These are phyloP conservation scores for Nicotiana obtusifolia DNA, from an alignment of 257 asterid species.

Conservation along the genomic window DNA sequence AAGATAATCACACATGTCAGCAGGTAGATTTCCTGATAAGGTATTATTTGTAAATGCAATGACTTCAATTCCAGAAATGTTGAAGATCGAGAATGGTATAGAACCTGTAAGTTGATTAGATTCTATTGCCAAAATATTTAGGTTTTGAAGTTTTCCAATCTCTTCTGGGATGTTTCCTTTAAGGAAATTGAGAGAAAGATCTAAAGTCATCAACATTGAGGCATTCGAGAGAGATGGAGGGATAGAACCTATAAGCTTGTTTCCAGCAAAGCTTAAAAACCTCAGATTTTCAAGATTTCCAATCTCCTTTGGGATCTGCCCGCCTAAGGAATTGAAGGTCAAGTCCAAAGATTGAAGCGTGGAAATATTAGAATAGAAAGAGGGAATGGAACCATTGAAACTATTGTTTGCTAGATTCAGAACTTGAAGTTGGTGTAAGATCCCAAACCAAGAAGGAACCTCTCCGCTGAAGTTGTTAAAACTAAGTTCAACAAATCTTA, in stretches of 20 bases:
- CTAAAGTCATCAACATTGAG: neutral
- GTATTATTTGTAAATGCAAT: neutral
- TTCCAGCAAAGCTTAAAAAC: neutral
- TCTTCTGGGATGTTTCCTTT: neutral
- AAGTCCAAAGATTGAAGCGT: neutral
- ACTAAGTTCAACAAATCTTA: neutral
- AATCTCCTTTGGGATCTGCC: conserved; percentile 11
- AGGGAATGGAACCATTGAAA: conserved; percentile 12
- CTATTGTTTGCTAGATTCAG: too few relatives aligned
- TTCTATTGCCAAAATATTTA: neutral
- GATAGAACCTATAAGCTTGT: neutral
- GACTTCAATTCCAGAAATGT: neutral
- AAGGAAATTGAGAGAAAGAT: neutral
- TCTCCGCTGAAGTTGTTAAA: conserved; percentile 22
- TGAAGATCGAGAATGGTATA: neutral
- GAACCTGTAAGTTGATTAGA: neutral
- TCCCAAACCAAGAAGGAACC: conserved; percentile 17
- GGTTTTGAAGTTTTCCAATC: neutral
- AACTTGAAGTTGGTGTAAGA: conserved; percentile 14
- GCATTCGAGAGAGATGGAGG: conserved; percentile 8
- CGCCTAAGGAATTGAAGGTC: neutral
- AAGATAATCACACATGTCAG: neutral
- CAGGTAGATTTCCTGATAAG: neutral
- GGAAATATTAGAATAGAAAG: conserved; percentile 2
- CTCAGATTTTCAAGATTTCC: neutral